These are phyloP conservation scores for Apiosordaria backusii DNA, from an alignment of 495 filamentous ascomycete species.

Conservation along the genomic window DNA sequence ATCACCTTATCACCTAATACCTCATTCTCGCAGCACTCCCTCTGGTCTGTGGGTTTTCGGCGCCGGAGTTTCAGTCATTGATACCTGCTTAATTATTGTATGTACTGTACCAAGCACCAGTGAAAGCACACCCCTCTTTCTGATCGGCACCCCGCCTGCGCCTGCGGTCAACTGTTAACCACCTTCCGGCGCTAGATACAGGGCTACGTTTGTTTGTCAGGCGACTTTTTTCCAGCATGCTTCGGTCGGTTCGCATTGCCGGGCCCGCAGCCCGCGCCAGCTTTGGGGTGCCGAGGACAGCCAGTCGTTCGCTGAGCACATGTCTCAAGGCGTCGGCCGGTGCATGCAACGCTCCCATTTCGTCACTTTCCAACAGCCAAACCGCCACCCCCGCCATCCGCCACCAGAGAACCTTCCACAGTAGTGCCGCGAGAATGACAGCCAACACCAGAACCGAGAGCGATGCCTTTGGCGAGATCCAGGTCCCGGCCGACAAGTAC, in stretches of 20 bases:
- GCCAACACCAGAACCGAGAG: constrained; percentile 71
- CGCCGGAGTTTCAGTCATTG: not conserved
- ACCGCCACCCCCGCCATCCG: constrained; percentile 12
- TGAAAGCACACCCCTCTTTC: not conserved
- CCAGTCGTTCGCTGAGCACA: constrained; percentile 40
- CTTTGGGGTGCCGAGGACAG: constrained; percentile 40
- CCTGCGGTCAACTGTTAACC: constrained; percentile 2
- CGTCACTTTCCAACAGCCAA: constrained; percentile 20
- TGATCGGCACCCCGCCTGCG: not conserved
- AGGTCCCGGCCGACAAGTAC: constrained; percentile 91
- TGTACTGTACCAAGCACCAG: not conserved
- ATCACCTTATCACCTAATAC: not conserved
- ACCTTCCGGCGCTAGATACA: constrained; percentile 3
- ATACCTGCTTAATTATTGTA: no score
- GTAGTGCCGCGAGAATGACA: constrained; percentile 47
- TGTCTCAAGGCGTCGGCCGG: constrained; percentile 24
- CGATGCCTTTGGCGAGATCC: constrained; percentile 96
- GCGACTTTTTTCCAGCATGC: constrained; percentile 34
- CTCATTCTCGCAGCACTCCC: not conserved
- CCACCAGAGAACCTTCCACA: constrained; percentile 44
- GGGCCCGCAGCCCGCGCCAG: constrained; percentile 37
- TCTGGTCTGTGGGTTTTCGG: not conserved
- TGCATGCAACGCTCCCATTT: constrained; percentile 13
- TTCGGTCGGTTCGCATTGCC: constrained; percentile 43
- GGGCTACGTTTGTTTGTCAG: constrained; percentile 13